phyloP scores from a whole-genome alignment of 2,329 filamentous ascomycete species.

The Diaporthe humulicola region DNA sequence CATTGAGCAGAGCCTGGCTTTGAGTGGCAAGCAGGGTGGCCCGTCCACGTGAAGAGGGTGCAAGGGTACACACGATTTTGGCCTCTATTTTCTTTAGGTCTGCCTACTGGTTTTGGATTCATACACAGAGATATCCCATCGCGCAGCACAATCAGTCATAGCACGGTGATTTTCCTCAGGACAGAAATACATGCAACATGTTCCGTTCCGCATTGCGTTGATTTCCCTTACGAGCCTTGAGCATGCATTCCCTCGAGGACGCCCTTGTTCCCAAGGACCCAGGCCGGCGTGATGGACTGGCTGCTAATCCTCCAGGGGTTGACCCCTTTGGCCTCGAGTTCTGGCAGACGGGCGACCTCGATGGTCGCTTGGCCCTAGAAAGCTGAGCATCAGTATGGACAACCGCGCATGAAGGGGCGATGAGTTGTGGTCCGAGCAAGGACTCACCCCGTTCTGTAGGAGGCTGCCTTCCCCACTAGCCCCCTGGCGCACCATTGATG shows the following conservation, averaged over 20 bases:
- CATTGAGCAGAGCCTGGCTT: slow-evolving; percentile 67
- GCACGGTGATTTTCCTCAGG: neutral
- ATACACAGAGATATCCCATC: slow-evolving; percentile 36
- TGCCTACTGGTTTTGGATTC: slow-evolving; percentile 24
- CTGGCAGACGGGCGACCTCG: slow-evolving; percentile 45
- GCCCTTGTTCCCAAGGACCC: slow-evolving; percentile 46
- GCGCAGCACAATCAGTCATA: slow-evolving; percentile 23
- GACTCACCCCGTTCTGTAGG: slow-evolving; percentile 48
- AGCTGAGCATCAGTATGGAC: neutral
- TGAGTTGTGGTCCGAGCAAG: no score
- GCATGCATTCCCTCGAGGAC: slow-evolving; percentile 33
- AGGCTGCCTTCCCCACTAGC: slow-evolving; percentile 42
- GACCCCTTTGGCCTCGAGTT: slow-evolving; percentile 45
- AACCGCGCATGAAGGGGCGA: neutral
- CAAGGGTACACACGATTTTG: neutral
- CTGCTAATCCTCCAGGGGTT: slow-evolving; percentile 50
- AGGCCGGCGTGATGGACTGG: slow-evolving; percentile 43
- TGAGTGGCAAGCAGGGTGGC: slow-evolving; percentile 48
- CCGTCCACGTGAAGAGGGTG: slow-evolving; percentile 36
- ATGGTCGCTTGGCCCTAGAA: slow-evolving; percentile 44
- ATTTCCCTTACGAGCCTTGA: neutral
- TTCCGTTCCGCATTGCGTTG: neutral
- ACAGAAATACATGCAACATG: neutral
- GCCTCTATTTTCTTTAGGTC: neutral
- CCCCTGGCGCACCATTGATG: slow-evolving; percentile 43